A percentile compares a stretch with the other conserved stretches of the same genome.
phyloP scores from a whole-genome alignment of 179 eudicot species.

The Vitellaria paradoxa region DNA sequence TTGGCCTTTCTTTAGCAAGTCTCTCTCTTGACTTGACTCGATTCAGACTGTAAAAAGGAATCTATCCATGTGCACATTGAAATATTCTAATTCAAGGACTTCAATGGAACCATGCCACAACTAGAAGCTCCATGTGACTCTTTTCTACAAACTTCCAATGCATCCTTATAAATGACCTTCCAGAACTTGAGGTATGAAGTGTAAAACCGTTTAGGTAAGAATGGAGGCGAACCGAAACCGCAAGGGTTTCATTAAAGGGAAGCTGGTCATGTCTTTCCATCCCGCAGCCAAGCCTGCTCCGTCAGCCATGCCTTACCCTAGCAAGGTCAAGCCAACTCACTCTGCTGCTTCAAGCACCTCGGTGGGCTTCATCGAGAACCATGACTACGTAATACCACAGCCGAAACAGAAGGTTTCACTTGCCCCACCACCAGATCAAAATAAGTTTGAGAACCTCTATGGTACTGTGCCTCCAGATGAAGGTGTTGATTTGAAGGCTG shows the following conservation, averaged over 20 bases:
- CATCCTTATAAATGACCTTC: too few species aligned
- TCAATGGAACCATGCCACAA: too few species aligned
- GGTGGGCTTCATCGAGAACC: constrained; percentile 16
- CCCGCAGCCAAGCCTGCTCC: neutral
- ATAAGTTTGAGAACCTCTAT: constrained; percentile 8
- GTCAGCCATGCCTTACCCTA: neutral
- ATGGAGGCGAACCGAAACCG: constrained; percentile 44
- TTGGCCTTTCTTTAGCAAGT: too few species aligned
- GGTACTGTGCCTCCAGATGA: constrained; percentile 3
- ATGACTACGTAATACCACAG: constrained; percentile 10
- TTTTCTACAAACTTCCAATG: too few species aligned
- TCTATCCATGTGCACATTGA: too few species aligned
- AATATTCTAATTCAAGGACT: too few species aligned
- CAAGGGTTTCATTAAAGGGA: constrained; percentile 28
- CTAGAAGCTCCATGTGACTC: too few species aligned
- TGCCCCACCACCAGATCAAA: neutral
- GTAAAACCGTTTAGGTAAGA: neutral
- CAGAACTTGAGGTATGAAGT: too few species aligned
- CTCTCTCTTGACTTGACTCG: too few species aligned
- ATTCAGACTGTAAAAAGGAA: too few species aligned
- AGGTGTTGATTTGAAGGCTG: constrained; percentile 19
- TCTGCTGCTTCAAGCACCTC: neutral
- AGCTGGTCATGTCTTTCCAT: neutral
- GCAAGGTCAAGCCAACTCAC: neutral
- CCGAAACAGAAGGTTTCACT: constrained; percentile 9